Evolutionary conservation across 768 basidiomycete species (phyloP).

Genomic region (Rhodotorula babjevae): DNA sequence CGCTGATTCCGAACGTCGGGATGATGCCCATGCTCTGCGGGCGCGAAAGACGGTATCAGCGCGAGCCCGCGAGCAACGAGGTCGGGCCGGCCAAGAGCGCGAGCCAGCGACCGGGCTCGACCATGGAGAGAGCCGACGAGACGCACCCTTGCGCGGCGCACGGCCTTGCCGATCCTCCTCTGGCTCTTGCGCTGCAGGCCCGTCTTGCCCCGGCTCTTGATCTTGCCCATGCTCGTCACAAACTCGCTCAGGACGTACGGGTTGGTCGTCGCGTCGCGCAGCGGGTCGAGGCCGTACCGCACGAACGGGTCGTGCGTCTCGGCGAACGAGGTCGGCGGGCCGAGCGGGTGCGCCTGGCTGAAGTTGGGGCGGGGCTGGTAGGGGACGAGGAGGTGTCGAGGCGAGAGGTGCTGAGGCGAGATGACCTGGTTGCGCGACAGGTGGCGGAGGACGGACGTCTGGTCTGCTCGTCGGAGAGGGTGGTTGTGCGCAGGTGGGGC

Average conservation of each 20-base stretch:
- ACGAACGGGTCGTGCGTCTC: constrained; percentile 35
- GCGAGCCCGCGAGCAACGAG: too few species aligned
- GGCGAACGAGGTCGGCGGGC: constrained; percentile 27
- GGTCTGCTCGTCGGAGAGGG: constrained; percentile 1
- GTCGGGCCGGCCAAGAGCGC: too few species aligned
- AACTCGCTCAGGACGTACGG: constrained; percentile 24
- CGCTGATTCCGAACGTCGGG: constrained; percentile 28
- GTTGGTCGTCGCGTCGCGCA: constrained; percentile 22
- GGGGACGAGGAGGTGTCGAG: constrained; percentile 26
- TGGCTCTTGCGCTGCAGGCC: constrained; percentile 33
- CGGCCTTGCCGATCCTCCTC: constrained; percentile 36
- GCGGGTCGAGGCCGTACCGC: constrained; percentile 28
- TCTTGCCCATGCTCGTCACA: constrained; percentile 38
- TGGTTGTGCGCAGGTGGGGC: background rate
- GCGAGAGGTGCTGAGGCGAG: constrained; percentile 32
- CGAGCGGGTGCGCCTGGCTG: constrained; percentile 30
- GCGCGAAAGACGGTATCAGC: too few species aligned
- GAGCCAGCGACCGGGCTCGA: too few species aligned
- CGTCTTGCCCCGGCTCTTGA: constrained; percentile 35
- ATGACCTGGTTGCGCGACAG: constrained; percentile 20
- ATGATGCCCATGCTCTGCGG: constrained; percentile 35
- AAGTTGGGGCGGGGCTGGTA: constrained; percentile 29
- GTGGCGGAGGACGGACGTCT: constrained; percentile 23
- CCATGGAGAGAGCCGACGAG: too few species aligned
- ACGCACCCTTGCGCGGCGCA: constrained; percentile 38